A percentile compares a stretch with the other conserved stretches of the same genome.
phyloP scores from a whole-genome alignment of 768 basidiomycete species.

The Pulveroboletus sp. region DNA sequence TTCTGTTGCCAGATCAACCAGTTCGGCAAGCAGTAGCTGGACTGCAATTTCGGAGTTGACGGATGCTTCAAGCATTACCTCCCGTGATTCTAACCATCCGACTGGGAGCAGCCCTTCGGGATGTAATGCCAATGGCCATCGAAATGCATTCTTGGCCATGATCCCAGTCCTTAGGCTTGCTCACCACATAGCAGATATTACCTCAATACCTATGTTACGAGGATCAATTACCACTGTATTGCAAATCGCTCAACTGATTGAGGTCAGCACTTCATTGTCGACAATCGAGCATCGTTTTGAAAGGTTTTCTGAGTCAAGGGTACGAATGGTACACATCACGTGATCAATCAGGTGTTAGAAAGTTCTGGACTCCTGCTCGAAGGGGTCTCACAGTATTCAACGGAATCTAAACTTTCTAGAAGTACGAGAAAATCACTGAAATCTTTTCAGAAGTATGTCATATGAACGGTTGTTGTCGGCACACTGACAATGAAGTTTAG shows the following conservation, averaged over 20 bases:
- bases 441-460: constrained; percentile 6
- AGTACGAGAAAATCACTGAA: constrained; percentile 4
- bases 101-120: not conserved
- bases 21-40: not conserved
- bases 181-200: constrained; percentile 8
- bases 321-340: constrained; percentile 13
- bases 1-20: not conserved
- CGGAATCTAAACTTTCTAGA: not conserved
- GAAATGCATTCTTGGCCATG: not conserved
- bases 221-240: constrained; percentile 10
- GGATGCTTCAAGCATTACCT: not conserved
- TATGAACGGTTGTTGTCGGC: too few relatives aligned
- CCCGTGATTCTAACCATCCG: not conserved
- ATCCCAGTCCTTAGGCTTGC: constrained; percentile 7
- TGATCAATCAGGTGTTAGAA: constrained; percentile 12
- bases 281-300: not conserved
- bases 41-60: not conserved
- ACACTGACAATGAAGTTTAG: not conserved
- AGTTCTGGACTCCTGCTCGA: constrained; percentile 13
- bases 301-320: not conserved
- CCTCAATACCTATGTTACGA: not conserved
- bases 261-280: constrained; percentile 1
- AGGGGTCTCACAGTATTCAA: constrained; percentile 1
- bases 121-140: constrained; percentile 1
- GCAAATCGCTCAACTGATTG: constrained; percentile 3